Conservation (phyloP, 1,139 yeast genomes). For the Meyerozyma smithsonii region DNA sequence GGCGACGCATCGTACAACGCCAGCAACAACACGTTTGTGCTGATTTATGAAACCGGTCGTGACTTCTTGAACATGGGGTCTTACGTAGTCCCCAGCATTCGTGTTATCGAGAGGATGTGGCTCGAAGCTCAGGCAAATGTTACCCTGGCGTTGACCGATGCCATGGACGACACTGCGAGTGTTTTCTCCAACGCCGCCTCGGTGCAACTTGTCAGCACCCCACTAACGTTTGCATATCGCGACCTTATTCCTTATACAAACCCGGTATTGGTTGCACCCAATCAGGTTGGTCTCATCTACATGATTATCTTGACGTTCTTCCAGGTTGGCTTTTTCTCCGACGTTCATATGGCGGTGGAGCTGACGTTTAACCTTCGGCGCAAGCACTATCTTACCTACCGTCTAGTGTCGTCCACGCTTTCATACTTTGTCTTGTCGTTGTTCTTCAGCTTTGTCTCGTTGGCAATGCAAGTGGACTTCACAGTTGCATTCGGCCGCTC, state of each 20-base stretch:
- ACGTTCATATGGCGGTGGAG: slow-evolving; percentile 20
- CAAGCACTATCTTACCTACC: slow-evolving; percentile 42
- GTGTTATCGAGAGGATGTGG: slow-evolving; percentile 18
- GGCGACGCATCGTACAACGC: slow-evolving; percentile 25
- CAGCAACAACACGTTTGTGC: slow-evolving; percentile 19
- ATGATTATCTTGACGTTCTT: slow-evolving; percentile 61
- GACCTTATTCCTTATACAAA: slow-evolving; percentile 52
- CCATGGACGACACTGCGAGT: slow-evolving; percentile 9
- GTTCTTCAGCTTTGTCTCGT: slow-evolving; percentile 53
- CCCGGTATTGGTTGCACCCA: slow-evolving; percentile 54
- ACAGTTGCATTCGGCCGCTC: slow-evolving; percentile 49
- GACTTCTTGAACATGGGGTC: slow-evolving; percentile 28
- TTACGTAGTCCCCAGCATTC: slow-evolving; percentile 23
- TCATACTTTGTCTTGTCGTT: slow-evolving; percentile 51
- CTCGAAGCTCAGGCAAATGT: slow-evolving; percentile 14
- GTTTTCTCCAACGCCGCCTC: slow-evolving; percentile 13
- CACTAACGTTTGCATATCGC: slow-evolving; percentile 30
- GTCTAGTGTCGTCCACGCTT: slow-evolving; percentile 42
- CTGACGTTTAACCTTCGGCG: slow-evolving; percentile 29
- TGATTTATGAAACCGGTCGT: slow-evolving; percentile 39
- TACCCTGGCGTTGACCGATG: slow-evolving; percentile 8
- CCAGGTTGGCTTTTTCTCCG: slow-evolving; percentile 25
- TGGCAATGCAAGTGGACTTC: slow-evolving; percentile 55
- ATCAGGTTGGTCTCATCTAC: slow-evolving; percentile 73
- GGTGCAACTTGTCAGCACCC: slow-evolving; percentile 22